Evolutionary conservation across 129 eudicot species (phyloP), one percentile per base, ranked within the genome.

Genomic region (Saussurea involucrata): DNA sequence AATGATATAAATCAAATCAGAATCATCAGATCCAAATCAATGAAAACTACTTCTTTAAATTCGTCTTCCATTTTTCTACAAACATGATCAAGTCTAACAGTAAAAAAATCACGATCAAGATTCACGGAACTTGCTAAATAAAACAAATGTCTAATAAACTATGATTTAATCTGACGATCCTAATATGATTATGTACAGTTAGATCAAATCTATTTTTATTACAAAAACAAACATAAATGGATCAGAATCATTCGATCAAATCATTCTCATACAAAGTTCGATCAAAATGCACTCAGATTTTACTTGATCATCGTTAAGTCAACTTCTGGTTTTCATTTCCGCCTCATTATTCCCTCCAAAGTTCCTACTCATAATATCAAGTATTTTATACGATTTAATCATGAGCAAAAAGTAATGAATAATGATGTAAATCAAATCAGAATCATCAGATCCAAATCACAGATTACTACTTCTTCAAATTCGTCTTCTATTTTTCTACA

Each of bases 51-150:
- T 17, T 36, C 53, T 15, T 36, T 32, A 34, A 55, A 17, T 21
- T 66, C 6, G 7, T 20, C 11, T 6, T 68, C 40, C 17, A 24
- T 18, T 13, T 11, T 6, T 61, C 18, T 21, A 71, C 34, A 60
- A 27, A 8, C 20, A 31, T 15, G 72, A 37, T 32, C 24, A 21
- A 12, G 9, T 53, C 24, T 6, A 78, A 22, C 24, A 25, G 10
- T 11, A 17, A 63, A 69, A 22, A 4, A 42, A 76, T 64, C n/a
- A n/a, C n/a, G n/a, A n/a, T 40, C 7, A 27, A 53, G 65, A 63
- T 71, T 2, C 3, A 32, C 6, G 7, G 18, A 66, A 81, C 90
- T 81, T 87, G 87, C 96, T 37, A 4, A 36, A 49, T n/a, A 49
- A 0, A 10, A 64, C n/a, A 27, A 27, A 27, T 34, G 8, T 34